Base-by-base conservation (phyloP, 225 moss, liverwort and hornwort species). In the Anthoceros angustus region DNA sequence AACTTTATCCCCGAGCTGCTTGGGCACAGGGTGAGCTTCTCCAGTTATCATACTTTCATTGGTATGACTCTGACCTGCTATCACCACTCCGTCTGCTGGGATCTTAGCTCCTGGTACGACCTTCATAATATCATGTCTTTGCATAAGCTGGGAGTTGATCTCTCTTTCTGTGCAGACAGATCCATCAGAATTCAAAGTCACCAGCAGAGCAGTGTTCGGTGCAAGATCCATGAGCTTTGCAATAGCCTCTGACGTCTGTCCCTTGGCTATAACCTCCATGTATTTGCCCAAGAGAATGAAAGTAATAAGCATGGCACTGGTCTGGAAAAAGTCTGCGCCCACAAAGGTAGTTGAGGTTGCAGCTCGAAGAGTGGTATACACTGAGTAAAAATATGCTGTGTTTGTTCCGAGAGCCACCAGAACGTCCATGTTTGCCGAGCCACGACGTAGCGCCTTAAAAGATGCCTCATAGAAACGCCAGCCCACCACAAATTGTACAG, bases 1-100 rank as follows among this genome's bases (percentile, higher is more conserved):
- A 1, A 98, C 85, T 23, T 77, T 62, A 71, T 88, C 88, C 12
- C 86, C 91, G 0, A 74, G 46, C 39, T 39, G 74, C 75, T 98
- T 98, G 6, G 85, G 72, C 38, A 98, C 91, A 41, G 86, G 91
- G 6, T 74, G 70, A 24, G 95, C 77, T 79, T 98, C 95, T 42
- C 95, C 95, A 24, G 95, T 98, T n/a, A 98, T 85, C 95, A 91
- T 88, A 71, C 95, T 98, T 80, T 98, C 95, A 71, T 98, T 80
- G 39, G 91, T 76, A 67, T 91, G 87, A 70, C 91, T 91, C 48
- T 82, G 75, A 42, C 95, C 91, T 42, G 73, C 85, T 12, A 80
- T 72, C 14, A 85, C 83, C 6, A 70, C 55, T 39, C 95, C 95
- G 66, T 98, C 95, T n/a, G 95, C 84, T 1, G 95, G 91, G 66